Evolutionary conservation across 2,329 filamentous ascomycete genomes (phyloP), one percentile per base, ranked within the genome.

Genomic region (Aspergillus sp.): DNA sequence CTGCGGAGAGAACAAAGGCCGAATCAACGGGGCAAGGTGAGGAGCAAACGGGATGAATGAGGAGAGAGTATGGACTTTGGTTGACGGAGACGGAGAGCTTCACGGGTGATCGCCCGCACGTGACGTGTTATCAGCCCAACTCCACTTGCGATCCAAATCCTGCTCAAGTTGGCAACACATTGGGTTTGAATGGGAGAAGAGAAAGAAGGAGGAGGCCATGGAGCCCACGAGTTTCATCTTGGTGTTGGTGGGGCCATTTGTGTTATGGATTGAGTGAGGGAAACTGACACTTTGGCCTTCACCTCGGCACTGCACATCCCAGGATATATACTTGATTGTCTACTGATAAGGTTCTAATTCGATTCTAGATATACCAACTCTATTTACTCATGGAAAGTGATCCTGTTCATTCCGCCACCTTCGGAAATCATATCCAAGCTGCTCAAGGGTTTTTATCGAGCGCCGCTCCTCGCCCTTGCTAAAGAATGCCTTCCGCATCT

Each of bases 401-500:
- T 55, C 56, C 24, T 69, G 62, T 24, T 66, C 58, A 41, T 46
- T 52, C 52, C 67, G 70, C 72, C 70, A 73, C 33, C 65, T 55
- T 31, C 80, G 77, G 68, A 82, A 90, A 54, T 79, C 72, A 67
- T 90, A 90, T 0, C 91, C 93, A 31, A 96, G 78, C 64, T 96
- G 89, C 62, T 84, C 82, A 21, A 96, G 71, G 3, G 80, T 86
- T 69, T 75, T 87, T 9, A 91, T 86, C 6, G 74, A 78, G 47
- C 72, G 64, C 57, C 84, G 78, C 48, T 73, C 71, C 37, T 86
- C 82, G 0, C 91, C 91, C 39, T 78, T 77, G 60, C 82, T 79
- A 57, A 88, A 83, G 70, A 95, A 97, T 31, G 82, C 84, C 64
- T 86, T 82, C 73, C 91, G 90, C 37, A 93, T 90, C 12, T 86